Conservation (phyloP, 331 rosid genomes). For the Quercus tomentella region DNA sequence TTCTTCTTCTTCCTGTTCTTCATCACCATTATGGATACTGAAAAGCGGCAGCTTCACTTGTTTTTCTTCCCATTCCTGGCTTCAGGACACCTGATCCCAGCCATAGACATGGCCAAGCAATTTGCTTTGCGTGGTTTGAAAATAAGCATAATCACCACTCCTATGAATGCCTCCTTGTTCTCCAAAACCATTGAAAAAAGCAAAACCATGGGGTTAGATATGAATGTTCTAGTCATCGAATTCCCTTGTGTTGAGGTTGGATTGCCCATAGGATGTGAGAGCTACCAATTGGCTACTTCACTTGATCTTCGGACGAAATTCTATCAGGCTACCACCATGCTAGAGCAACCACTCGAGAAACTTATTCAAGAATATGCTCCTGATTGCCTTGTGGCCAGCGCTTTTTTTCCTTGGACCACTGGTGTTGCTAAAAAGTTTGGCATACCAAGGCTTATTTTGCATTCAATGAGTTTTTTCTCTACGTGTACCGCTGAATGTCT, state of each 20-base stretch:
- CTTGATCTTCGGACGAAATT: background rate
- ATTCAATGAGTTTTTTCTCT: conserved; percentile 24
- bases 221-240: conserved; percentile 5
- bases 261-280: conserved; percentile 32
- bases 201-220: background rate
- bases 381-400: conserved; percentile 24
- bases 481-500: conserved; percentile 11
- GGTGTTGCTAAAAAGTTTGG: conserved; percentile 15
- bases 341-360: conserved; percentile 8
- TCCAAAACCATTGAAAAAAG: background rate
- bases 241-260: conserved; percentile 19
- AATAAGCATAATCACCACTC: conserved; percentile 24
- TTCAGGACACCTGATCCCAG: conserved; percentile 14
- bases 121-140: conserved; percentile 14
- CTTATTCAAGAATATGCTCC: conserved; percentile 19
- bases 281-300: background rate
- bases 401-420: conserved; percentile 19
- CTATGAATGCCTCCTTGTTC: conserved; percentile 18
- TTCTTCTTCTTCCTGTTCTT: background rate
- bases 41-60: background rate
- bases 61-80: conserved; percentile 16
- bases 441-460: conserved; percentile 22
- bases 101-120: conserved; percentile 20
- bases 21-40: background rate
- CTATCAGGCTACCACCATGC: background rate